Percentiles rank a stretch among this genome's conserved stretches.
phyloP scores from a whole-genome alignment of 371 early-diverging fungal genomes.

The Mortierella sp. region DNA sequence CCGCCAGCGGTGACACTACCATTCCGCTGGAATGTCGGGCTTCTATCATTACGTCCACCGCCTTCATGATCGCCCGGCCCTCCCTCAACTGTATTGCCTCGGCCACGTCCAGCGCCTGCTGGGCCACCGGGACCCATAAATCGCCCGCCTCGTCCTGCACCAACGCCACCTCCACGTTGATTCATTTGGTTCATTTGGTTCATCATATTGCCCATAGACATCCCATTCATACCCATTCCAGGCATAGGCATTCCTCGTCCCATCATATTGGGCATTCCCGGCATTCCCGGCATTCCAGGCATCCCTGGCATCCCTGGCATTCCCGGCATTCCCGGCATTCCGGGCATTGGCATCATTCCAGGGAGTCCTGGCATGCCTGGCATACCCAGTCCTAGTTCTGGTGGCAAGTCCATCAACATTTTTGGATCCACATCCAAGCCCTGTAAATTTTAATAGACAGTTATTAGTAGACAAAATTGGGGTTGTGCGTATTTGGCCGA shows the following conservation, averaged over 20 bases:
- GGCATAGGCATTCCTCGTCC: constrained; percentile 47
- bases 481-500: neutral
- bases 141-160: constrained; percentile 38
- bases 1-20: constrained; percentile 28
- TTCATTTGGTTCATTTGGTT: constrained; percentile 42
- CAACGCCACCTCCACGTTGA: constrained; percentile 33
- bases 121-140: constrained; percentile 39
- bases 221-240: constrained; percentile 54
- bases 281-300: constrained; percentile 44
- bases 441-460: constrained; percentile 9
- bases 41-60: constrained; percentile 34
- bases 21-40: constrained; percentile 38
- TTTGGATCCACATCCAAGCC: constrained; percentile 51
- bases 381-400: constrained; percentile 40
- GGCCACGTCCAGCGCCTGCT: constrained; percentile 35
- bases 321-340: constrained; percentile 34
- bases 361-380: constrained; percentile 23
- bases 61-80: constrained; percentile 19
- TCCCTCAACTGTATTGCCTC: constrained; percentile 13
- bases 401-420: constrained; percentile 42
- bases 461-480: neutral
- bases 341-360: constrained; percentile 22
- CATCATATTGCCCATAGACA: constrained; percentile 56
- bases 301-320: constrained; percentile 50
- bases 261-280: constrained; percentile 46